phyloP scores from a whole-genome alignment of 202 grass and related monocot species.

The Thinopyrum obtusiflorum region DNA sequence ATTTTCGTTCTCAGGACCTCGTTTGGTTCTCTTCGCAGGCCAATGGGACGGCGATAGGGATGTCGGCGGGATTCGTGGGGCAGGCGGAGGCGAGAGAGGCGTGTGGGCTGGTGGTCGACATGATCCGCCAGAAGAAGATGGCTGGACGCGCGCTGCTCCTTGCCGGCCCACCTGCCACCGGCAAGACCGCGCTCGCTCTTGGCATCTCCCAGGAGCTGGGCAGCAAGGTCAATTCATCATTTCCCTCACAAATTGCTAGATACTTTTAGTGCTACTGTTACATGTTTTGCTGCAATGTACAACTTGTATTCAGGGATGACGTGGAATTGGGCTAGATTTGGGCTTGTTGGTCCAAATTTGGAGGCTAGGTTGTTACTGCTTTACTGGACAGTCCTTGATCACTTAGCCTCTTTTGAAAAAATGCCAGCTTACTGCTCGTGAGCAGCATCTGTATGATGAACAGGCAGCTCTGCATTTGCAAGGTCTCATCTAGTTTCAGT shows the following conservation, averaged over 20 bases:
- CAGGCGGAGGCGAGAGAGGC: conserved; percentile 77
- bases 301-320: neutral
- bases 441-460: conserved; percentile 7
- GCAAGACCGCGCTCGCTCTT: conserved; percentile 85
- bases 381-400: neutral
- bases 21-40: conserved; percentile 34
- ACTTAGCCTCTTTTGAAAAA: neutral
- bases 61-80: conserved; percentile 75
- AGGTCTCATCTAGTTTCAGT: neutral
- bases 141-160: conserved; percentile 80
- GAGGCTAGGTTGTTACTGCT: neutral
- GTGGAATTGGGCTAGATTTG: neutral
- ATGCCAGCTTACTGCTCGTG: neutral
- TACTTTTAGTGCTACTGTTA: neutral
- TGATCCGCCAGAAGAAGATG: conserved; percentile 99
- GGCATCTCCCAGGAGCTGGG: conserved; percentile 95
- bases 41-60: conserved; percentile 51
- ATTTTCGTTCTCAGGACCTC: conserved; percentile 1
- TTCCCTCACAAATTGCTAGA: neutral
- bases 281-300: neutral
- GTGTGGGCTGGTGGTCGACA: conserved; percentile 66
- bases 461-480: neutral
- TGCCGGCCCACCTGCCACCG: conserved; percentile 80
- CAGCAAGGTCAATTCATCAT: conserved; percentile 63
- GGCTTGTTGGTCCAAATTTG: neutral